phyloP scores from a whole-genome alignment of 176 grass and related monocot species.

The Elymus sibiricus region DNA sequence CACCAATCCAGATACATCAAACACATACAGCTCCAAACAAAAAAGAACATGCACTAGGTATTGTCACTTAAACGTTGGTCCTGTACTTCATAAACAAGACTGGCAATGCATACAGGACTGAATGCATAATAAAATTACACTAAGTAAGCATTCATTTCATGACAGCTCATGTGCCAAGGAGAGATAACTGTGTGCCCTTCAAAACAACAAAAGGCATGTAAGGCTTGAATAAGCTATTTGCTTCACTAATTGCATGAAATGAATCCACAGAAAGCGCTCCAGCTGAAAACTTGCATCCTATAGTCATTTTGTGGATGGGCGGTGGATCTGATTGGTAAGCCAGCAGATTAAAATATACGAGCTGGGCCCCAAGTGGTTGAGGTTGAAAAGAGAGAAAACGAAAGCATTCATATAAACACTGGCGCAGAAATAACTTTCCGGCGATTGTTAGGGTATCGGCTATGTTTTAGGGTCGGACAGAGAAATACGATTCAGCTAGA shows the following conservation, averaged over 20 bases:
- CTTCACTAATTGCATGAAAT: not conserved
- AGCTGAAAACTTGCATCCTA: not conserved
- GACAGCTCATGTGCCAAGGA: not conserved
- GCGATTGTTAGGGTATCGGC: not conserved
- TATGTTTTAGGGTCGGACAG: not conserved
- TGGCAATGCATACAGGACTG: conserved; percentile 1
- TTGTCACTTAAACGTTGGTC: not conserved
- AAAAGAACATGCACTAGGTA: not conserved
- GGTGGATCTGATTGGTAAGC: not conserved
- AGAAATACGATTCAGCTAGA: not conserved
- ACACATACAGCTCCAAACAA: not conserved
- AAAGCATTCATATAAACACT: not conserved
- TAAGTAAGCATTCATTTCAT: not conserved
- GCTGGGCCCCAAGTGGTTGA: not conserved
- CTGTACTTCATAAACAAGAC: conserved; percentile 17
- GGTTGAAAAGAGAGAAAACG: not conserved
- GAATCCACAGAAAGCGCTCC: not conserved
- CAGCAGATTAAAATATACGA: not conserved
- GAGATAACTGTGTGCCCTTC: not conserved
- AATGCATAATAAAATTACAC: not conserved
- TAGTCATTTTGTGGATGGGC: not conserved
- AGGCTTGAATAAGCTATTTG: not conserved
- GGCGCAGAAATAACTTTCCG: not conserved
- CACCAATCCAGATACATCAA: not conserved
- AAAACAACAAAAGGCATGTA: not conserved